These are phyloP conservation scores for Trametopsis cervina DNA, from an alignment of 768 basidiomycete genomes.

Conservation along the genomic window DNA sequence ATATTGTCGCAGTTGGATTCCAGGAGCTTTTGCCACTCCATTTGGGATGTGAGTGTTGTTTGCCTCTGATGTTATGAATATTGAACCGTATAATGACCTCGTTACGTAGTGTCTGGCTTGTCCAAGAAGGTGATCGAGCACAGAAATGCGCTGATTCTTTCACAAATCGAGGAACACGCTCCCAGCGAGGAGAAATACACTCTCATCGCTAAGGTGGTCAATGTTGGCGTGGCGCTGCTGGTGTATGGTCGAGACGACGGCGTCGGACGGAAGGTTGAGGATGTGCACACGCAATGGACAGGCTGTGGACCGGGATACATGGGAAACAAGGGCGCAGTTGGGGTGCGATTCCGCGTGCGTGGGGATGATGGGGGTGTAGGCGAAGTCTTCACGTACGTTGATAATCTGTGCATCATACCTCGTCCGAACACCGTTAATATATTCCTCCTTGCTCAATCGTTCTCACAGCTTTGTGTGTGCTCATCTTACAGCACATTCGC, in stretches of 20 bases:
- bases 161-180: constrained; percentile 65
- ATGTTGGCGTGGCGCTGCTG: constrained; percentile 83
- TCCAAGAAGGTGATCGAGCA: constrained; percentile 64
- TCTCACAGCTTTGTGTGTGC: constrained; percentile 77
- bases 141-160: constrained; percentile 64
- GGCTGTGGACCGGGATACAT: constrained; percentile 68
- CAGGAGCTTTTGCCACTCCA: constrained; percentile 91
- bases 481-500: constrained; percentile 81
- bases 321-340: constrained; percentile 96
- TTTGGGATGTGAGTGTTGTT: constrained; percentile 66
- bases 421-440: neutral
- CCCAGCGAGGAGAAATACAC: constrained; percentile 70
- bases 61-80: no score
- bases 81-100: no score
- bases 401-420: neutral
- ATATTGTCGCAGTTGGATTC: constrained; percentile 86
- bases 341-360: constrained; percentile 72
- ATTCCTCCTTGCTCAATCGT: neutral
- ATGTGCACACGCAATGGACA: constrained; percentile 72
- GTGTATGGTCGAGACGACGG: constrained; percentile 78
- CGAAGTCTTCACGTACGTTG: constrained; percentile 78
- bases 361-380: constrained; percentile 47
- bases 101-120: constrained; percentile 75
- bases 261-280: constrained; percentile 48
- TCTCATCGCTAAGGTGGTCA: constrained; percentile 71